Evolutionary conservation across 1,284 basidiomycete species (phyloP), one percentile per base, ranked within the genome.

Genomic region (Xanthoconium separans): DNA sequence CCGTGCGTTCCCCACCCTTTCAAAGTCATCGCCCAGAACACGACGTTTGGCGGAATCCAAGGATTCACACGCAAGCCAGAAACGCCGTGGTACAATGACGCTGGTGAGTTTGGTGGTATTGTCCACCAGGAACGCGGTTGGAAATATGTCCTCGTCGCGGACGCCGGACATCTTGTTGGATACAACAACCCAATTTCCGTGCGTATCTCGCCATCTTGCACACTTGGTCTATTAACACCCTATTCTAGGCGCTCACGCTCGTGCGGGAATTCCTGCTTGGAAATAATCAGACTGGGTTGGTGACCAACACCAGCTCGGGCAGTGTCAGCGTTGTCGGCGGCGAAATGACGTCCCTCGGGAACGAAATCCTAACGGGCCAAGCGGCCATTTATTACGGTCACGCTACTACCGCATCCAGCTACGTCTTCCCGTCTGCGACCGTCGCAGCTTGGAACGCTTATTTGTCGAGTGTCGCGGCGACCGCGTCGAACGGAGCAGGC

Each of bases 31-130:
- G 5, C 9, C 0, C 48, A 87, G 83, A 89, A 89, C 60, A 87
- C 83, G 3, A 87, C 86, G 1, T 89, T 89, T 61, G 85, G 86
- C 29, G 85, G 84, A 16, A 83, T 83, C 39, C 85, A 84, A 67
- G 87, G 87, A 2, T 89, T 89, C 64, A 81, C 85, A 0, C 75
- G 80, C 34, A 79, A 77, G 52, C 87, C 87, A 2, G 76, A 81
- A 0, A 89, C 87, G 1, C 79, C 81, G 0, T 86, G 84, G 83
- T 74, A 69, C 52, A 80, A 83, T 53, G 83, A 85, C 47, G 61
- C 64, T 1, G 80, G 81, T 20, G 71, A 80, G 42, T 77, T 82
- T 53, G 85, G 80, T 2, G 87, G 87, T 0, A 82, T 87, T 16
- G 77, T 87, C 13, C 85, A 87, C 62, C 86, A 88, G 64, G 87